These are phyloP conservation scores for Orbilia javanica DNA, from an alignment of 2,329 filamentous ascomycete genomes.

Conservation along the genomic window DNA sequence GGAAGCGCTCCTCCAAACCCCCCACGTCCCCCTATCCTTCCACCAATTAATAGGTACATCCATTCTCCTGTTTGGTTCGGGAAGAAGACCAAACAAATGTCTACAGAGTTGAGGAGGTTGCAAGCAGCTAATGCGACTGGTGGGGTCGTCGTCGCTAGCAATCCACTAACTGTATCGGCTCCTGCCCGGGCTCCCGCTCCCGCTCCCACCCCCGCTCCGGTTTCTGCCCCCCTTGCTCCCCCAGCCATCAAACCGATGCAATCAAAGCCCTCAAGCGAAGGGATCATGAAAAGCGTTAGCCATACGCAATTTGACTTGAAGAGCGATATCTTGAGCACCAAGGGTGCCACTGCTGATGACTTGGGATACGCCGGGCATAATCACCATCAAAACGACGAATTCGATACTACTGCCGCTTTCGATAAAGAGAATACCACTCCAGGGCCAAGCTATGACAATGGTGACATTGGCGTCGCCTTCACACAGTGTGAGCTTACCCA, in stretches of 20 bases:
- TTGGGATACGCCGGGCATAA: neutral
- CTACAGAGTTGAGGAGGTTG: constrained; percentile 27
- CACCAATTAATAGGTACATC: neutral
- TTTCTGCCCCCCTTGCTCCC: neutral
- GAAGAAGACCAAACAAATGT: neutral
- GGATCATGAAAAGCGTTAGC: neutral
- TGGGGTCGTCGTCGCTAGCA: neutral
- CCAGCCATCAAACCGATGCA: too few species aligned
- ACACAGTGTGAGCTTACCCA: neutral
- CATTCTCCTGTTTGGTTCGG: constrained; percentile 48
- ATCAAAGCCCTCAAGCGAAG: neutral
- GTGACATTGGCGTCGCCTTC: neutral
- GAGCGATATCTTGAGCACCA: constrained; percentile 28
- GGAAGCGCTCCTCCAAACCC: neutral
- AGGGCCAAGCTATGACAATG: neutral
- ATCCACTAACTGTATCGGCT: too few species aligned
- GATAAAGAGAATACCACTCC: constrained; percentile 2
- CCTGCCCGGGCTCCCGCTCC: too few species aligned
- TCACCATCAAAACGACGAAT: neutral
- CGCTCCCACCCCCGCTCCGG: too few species aligned
- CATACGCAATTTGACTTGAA: constrained; percentile 7
- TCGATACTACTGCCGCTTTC: too few species aligned
- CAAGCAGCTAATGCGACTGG: neutral
- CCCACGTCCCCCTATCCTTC: neutral
- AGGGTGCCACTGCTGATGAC: neutral